These are phyloP conservation scores for Apiotrichum porosum DNA, from an alignment of 1,284 basidiomycete genomes.

Conservation along the genomic window DNA sequence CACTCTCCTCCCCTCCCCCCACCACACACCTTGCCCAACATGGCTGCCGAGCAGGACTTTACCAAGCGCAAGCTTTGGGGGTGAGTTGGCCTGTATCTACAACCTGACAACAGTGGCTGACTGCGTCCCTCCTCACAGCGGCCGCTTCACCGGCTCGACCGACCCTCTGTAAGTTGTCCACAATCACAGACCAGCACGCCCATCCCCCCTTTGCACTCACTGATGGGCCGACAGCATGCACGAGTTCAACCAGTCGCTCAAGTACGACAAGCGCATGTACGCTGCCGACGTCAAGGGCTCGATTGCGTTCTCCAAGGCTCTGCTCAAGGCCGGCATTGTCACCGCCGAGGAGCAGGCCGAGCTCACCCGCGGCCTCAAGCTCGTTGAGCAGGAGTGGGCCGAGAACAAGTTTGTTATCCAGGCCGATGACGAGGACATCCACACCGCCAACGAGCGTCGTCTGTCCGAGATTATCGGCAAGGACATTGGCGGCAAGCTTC, in stretches of 20 bases:
- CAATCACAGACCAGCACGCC: too few relatives aligned
- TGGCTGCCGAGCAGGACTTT: constrained; percentile 37
- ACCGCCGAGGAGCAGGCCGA: constrained; percentile 66
- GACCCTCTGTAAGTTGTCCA: constrained; percentile 66
- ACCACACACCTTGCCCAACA: constrained; percentile 4
- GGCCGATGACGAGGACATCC: constrained; percentile 93
- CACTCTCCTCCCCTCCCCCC: neutral
- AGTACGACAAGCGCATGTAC: constrained; percentile 92
- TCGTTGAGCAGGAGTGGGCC: constrained; percentile 81
- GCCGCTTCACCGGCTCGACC: constrained; percentile 21
- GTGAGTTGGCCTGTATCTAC: constrained; percentile 27
- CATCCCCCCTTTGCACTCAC: neutral
- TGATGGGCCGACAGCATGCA: constrained; percentile 76
- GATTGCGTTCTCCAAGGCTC: constrained; percentile 88
- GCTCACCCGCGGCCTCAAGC: constrained; percentile 72
- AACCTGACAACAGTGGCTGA: constrained; percentile 14
- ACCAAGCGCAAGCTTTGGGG: constrained; percentile 49
- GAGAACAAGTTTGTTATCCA: constrained; percentile 67
- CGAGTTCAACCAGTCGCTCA: constrained; percentile 89
- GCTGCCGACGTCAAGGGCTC: constrained; percentile 87
- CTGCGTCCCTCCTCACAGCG: neutral
- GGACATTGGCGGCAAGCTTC: constrained; percentile 78
- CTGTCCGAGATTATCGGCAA: constrained; percentile 88
- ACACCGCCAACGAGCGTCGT: constrained; percentile 97
- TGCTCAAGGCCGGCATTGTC: constrained; percentile 73